phyloP scores from a whole-genome alignment of 2,329 filamentous ascomycete species.

The Gaeumannomyces tritici region DNA sequence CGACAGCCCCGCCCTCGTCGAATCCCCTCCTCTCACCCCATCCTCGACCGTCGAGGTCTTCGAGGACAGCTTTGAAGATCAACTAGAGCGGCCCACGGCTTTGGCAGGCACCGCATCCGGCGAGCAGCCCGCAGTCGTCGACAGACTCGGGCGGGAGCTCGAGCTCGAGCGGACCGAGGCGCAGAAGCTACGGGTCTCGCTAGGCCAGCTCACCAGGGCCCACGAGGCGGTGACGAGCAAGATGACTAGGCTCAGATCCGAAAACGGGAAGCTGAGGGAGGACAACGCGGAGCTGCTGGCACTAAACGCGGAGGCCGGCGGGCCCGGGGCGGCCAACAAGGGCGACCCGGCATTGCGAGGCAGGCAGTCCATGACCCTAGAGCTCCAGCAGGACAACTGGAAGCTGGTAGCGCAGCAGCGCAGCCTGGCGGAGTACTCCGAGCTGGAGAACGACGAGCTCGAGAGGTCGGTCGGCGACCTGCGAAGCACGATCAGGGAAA shows the following conservation, averaged over 20 bases:
- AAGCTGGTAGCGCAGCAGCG: neutral
- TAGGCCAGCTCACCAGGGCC: too few species aligned
- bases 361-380: neutral
- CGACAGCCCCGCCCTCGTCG: too few species aligned
- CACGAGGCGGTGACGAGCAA: too few species aligned
- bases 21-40: too few species aligned
- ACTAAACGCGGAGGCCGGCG: neutral
- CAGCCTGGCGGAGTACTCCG: neutral
- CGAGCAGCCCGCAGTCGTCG: neutral
- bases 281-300: neutral
- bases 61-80: too few species aligned
- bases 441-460: too few species aligned
- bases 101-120: too few species aligned
- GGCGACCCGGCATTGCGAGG: neutral
- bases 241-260: too few species aligned
- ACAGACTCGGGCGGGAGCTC: neutral
- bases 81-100: too few species aligned
- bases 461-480: neutral
- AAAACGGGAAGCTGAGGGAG: constrained; percentile 2
- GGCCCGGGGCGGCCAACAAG: neutral
- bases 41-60: too few species aligned
- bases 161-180: neutral
- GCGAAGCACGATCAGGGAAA: neutral
- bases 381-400: neutral
- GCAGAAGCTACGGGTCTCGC: too few species aligned